Evolutionary conservation across 169 alveolate genomes (phyloP).

Genomic region (Plasmodium vivax): DNA sequence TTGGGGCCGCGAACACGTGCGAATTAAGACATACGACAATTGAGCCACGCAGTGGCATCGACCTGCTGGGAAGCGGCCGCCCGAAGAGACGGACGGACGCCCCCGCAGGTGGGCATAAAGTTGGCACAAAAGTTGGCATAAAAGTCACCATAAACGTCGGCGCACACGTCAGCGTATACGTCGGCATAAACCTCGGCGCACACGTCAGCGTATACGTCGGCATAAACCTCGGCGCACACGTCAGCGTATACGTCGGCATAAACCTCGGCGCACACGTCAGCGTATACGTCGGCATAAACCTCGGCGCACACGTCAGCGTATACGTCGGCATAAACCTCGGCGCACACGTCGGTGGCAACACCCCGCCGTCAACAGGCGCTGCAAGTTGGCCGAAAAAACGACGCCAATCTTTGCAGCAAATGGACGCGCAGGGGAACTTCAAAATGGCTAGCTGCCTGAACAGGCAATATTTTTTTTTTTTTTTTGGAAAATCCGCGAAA

Average conservation of each 20-base stretch:
- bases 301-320: background rate
- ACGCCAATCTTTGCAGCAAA: background rate
- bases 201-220: too few species aligned
- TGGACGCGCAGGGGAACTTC: background rate
- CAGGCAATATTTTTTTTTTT: background rate
- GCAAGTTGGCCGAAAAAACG: background rate
- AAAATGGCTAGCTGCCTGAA: conserved; percentile 31
- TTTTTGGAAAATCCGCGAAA: background rate
- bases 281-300: background rate
- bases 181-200: background rate
- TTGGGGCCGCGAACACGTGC: background rate
- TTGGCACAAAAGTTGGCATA: too few species aligned
- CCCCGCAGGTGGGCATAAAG: background rate
- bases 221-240: too few species aligned
- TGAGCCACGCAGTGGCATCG: background rate
- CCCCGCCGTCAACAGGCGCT: background rate
- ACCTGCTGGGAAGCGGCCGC: background rate
- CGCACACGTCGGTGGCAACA: background rate
- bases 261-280: too few species aligned
- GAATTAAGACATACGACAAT: background rate
- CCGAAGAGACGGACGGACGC: background rate
- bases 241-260: too few species aligned
- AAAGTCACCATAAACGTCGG: background rate
- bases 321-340: background rate
- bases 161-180: background rate